Base-by-base conservation (phyloP, 2,329 filamentous ascomycete species). In the Drechslerella coelobrocha region DNA sequence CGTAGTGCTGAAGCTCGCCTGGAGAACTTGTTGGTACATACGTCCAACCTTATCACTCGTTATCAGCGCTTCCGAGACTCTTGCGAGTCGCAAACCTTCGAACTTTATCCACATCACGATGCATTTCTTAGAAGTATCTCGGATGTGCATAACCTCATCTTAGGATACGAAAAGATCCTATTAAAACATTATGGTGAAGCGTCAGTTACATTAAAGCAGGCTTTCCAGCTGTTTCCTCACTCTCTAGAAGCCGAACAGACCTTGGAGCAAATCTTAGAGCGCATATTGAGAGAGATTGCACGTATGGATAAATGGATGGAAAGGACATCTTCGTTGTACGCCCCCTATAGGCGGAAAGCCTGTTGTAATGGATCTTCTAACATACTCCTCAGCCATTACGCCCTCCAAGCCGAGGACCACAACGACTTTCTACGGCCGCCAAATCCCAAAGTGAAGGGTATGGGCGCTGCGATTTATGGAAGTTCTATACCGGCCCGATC, bases 41-140 rank as follows among this genome's bases (percentile, higher is more conserved):
- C 47, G 9, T 56, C 53, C 12, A 39, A 45, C 34, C 29, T 56
- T 8, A 21, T 56, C 37, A 31, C 37, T 21, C 53, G 34, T 21
- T 56, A 56, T 45, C 53, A 39, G 47, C 5, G 21, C 37, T 56
- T 56, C 37, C 53, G 53, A n/a, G 21, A 56, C 24, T 29, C 27
- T 21, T 56, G 23, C 23, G 29, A 21, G 12, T 14, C 37, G 5
- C 53, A 47, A 19, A 26, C n/a, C 23, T n/a, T 26, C 3, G 53
- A 56, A n/a, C 37, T 56, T 14, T 56, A 56, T 24, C 53, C 53
- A 12, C 12, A 45, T 56, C 53, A 56, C 21, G 53, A 56, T 45
- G 34, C 37, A 17, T 56, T 56, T 17, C 24, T 56, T 21, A 29
- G 37, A 10, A 45, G 37, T n/a, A 12, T 56, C 37, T 34, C 53